Conservation (phyloP, 495 filamentous ascomycete genomes). For the Podospora comata region DNA sequence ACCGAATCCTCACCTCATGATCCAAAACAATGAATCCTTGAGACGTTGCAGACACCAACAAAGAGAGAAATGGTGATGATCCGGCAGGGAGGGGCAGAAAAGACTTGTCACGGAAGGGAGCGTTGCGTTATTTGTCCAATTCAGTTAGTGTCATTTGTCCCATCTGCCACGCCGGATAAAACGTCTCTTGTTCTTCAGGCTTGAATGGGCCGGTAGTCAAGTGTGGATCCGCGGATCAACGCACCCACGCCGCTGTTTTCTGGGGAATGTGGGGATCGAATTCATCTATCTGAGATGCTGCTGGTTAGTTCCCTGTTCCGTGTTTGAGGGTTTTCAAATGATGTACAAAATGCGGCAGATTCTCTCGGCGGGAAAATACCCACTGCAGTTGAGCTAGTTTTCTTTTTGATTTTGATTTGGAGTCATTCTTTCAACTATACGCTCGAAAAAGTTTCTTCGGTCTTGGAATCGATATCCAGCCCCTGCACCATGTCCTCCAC, state of each 20-base stretch:
- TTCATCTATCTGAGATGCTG: constrained; percentile 9
- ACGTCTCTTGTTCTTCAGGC: constrained; percentile 3
- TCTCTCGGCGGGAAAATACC: neutral
- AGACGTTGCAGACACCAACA: neutral
- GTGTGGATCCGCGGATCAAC: neutral
- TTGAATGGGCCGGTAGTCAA: constrained; percentile 3
- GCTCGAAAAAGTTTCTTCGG: neutral
- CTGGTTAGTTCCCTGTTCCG: neutral
- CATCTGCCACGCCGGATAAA: constrained; percentile 9
- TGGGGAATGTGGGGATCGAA: neutral
- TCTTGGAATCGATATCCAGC: neutral
- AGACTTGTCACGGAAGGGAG: constrained; percentile 4
- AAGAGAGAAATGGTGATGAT: neutral
- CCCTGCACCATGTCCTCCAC: neutral
- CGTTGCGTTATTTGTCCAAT: neutral
- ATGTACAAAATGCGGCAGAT: neutral
- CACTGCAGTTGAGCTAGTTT: neutral
- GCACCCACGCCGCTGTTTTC: neutral
- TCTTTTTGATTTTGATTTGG: neutral
- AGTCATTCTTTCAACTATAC: neutral
- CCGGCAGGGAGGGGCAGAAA: neutral
- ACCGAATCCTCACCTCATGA: neutral
- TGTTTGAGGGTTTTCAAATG: neutral
- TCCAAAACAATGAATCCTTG: neutral
- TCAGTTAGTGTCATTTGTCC: neutral